phyloP scores from a whole-genome alignment of 352 stramenopile genomes.

The Phytophthora fragariaefolia region DNA sequence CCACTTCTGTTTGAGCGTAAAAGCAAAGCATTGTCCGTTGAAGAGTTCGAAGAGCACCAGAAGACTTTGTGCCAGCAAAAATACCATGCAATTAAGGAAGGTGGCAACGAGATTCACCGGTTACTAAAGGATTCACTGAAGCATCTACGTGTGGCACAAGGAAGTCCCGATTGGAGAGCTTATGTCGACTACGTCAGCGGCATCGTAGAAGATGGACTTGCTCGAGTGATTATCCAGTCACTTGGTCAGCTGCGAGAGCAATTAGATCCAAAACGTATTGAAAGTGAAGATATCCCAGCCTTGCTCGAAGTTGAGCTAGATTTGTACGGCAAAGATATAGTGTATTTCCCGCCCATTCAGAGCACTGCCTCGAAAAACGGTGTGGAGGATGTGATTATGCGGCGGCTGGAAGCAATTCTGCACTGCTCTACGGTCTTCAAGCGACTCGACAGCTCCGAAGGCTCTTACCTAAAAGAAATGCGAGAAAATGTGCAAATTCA shows the following conservation, averaged over 20 bases:
- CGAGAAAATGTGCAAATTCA: conserved; percentile 83
- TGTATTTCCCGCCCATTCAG: conserved; percentile 80
- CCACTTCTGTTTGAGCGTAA: conserved; percentile 89
- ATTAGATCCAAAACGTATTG: conserved; percentile 83
- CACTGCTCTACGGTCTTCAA: conserved; percentile 76
- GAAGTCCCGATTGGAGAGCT: conserved; percentile 92
- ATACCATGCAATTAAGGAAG: conserved; percentile 90
- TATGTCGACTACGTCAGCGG: conserved; percentile 94
- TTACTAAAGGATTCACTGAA: conserved; percentile 93
- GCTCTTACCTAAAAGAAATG: conserved; percentile 91
- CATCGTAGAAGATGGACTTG: conserved; percentile 88
- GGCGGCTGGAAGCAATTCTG: conserved; percentile 73
- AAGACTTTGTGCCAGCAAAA: conserved; percentile 74
- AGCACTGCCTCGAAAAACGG: conserved; percentile 52
- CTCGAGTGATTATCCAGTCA: conserved; percentile 75
- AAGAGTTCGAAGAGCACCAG: conserved; percentile 91
- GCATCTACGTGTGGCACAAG: conserved; percentile 88
- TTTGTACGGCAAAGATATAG: conserved; percentile 84
- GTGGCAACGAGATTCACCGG: conserved; percentile 86
- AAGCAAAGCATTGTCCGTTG: conserved; percentile 77
- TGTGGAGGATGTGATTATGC: conserved; percentile 70
- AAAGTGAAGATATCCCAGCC: conserved; percentile 83
- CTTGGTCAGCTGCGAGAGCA: conserved; percentile 79
- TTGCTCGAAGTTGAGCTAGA: conserved; percentile 93
- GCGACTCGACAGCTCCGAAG: conserved; percentile 86